Percentiles rank a stretch among this genome's conserved stretches.
phyloP scores from a whole-genome alignment of 2,329 filamentous ascomycete species.

The Zasmidium cellare region DNA sequence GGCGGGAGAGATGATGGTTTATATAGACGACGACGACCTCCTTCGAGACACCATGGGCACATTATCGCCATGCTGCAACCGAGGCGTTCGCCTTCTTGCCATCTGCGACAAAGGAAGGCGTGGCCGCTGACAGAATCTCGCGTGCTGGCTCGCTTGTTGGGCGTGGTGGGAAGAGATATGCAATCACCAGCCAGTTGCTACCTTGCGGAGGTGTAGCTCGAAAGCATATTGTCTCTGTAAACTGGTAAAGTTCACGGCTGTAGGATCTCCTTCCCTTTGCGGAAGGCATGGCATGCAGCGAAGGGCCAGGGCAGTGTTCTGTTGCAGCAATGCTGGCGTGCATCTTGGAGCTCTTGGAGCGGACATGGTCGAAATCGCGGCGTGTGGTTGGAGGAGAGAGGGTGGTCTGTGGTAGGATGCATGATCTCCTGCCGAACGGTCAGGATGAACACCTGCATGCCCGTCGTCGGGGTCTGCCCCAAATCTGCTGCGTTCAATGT shows the following conservation, averaged over 20 bases:
- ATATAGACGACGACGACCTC: background rate
- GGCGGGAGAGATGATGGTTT: background rate
- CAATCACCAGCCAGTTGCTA: constrained; percentile 1
- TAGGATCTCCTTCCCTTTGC: background rate
- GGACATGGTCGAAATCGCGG: background rate
- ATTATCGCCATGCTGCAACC: background rate
- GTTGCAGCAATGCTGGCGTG: background rate
- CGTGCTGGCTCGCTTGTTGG: background rate
- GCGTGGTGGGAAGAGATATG: background rate
- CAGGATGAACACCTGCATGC: background rate
- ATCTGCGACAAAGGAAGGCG: background rate
- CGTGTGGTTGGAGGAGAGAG: background rate
- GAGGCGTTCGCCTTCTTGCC: constrained; percentile 3
- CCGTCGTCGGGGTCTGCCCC: background rate
- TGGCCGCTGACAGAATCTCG: background rate
- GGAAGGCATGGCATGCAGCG: background rate
- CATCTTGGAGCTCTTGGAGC: background rate
- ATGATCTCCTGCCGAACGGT: background rate
- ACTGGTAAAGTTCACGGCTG: background rate
- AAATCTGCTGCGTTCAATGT: background rate
- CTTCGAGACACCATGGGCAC: background rate
- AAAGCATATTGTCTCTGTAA: background rate
- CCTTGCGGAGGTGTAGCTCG: background rate
- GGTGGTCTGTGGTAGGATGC: background rate
- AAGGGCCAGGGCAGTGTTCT: background rate